Conservation (phyloP, 2,329 filamentous ascomycete genomes). For the Botrytis deweyae region DNA sequence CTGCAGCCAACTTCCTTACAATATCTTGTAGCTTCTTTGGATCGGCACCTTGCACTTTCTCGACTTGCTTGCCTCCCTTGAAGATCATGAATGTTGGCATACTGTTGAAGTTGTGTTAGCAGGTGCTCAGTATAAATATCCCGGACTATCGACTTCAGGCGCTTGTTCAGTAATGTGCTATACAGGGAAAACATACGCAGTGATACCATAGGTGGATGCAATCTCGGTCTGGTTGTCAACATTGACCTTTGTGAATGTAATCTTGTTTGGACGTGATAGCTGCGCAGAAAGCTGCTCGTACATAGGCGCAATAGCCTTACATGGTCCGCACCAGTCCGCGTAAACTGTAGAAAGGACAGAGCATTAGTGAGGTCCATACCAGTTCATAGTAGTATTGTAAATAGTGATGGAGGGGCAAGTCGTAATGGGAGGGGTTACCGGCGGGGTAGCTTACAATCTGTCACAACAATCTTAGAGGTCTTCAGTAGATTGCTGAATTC, state of each 20-base stretch:
- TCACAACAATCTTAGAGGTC: slow-evolving; percentile 76
- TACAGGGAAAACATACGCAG: slow-evolving; percentile 49
- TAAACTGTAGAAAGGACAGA: slow-evolving; percentile 60
- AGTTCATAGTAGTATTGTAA: not conserved
- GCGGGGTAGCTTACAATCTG: slow-evolving; percentile 69
- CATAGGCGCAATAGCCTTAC: slow-evolving; percentile 77
- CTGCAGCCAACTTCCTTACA: slow-evolving; percentile 67
- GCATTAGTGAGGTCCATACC: slow-evolving; percentile 24
- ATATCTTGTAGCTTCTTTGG: slow-evolving; percentile 66
- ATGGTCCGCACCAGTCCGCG: slow-evolving; percentile 82
- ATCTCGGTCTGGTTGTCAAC: slow-evolving; percentile 75
- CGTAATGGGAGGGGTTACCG: slow-evolving; percentile 2
- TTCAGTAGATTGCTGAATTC: slow-evolving; percentile 69
- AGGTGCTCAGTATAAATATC: not conserved
- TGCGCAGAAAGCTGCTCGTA: slow-evolving; percentile 74
- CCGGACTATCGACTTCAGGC: not conserved
- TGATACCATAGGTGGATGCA: slow-evolving; percentile 69
- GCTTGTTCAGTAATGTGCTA: not conserved
- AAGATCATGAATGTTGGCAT: slow-evolving; percentile 93
- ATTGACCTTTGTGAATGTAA: slow-evolving; percentile 88
- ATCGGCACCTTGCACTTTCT: slow-evolving; percentile 74
- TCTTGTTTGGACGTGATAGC: slow-evolving; percentile 67
- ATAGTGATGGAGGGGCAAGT: slow-evolving; percentile 36
- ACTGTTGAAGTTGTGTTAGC: slow-evolving; percentile 38
- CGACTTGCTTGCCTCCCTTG: slow-evolving; percentile 65